Conservation (phyloP, 2,329 filamentous ascomycete species). For the Biscogniauxia mediterranea region DNA sequence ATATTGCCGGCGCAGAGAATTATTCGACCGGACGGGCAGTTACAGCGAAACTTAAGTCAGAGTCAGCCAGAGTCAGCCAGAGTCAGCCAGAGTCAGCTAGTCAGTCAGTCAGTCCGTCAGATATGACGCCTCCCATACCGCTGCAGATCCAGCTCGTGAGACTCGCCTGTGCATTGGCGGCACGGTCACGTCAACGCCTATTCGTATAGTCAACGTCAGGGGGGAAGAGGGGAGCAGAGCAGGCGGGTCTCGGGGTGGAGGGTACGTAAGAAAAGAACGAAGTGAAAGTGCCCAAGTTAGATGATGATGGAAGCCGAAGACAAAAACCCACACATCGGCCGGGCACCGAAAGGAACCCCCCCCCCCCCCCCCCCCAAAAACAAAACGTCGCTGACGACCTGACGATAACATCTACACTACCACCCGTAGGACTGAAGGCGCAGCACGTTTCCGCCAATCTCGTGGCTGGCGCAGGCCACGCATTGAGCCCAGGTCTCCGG, state of each 20-base stretch:
- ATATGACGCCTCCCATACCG: slow-evolving; percentile 17
- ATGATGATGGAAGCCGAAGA: too few species aligned
- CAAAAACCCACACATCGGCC: too few species aligned
- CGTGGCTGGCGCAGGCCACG: slow-evolving; percentile 52
- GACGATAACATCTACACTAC: not conserved
- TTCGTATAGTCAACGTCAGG: slow-evolving; percentile 54
- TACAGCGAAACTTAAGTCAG: too few species aligned
- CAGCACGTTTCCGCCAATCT: slow-evolving; percentile 59
- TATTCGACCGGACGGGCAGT: too few species aligned
- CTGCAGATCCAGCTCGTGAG: slow-evolving; percentile 56
- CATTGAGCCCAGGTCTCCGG: slow-evolving; percentile 50
- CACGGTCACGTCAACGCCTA: slow-evolving; percentile 52
- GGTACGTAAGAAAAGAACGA: slow-evolving; percentile 11
- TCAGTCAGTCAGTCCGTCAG: not conserved
- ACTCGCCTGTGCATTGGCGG: slow-evolving; percentile 54
- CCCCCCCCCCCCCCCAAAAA: too few species aligned
- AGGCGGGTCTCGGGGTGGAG: slow-evolving; percentile 32
- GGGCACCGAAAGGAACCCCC: too few species aligned
- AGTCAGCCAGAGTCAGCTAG: not conserved
- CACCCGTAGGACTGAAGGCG: slow-evolving; percentile 51
- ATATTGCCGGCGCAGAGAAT: too few species aligned
- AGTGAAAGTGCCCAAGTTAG: not conserved
- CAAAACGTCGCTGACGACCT: slow-evolving; percentile 4
- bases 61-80: too few species aligned
- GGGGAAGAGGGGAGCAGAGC: slow-evolving; percentile 48